Evolutionary conservation across 1,284 basidiomycete species (phyloP).

Genomic region (Tetrapyrgos nigripes): DNA sequence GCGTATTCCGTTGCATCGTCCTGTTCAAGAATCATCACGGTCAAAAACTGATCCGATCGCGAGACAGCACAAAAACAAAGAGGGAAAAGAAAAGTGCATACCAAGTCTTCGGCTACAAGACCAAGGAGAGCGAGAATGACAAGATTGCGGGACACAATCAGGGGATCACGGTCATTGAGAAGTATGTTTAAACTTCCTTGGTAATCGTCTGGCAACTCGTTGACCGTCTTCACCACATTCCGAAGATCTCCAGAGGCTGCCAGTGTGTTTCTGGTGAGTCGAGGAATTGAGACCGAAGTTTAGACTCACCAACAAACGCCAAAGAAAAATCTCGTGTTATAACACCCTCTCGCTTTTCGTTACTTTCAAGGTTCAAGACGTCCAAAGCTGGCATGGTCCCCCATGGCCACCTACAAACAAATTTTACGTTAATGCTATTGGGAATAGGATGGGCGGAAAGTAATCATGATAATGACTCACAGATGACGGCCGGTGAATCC

Average conservation of each 20-base stretch:
- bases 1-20: conserved; percentile 37
- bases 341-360: conserved; percentile 30
- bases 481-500: no score
- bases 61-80: no score
- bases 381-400: conserved; percentile 35
- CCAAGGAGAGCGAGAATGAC: conserved; percentile 32
- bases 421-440: no score
- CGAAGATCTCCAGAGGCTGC: conserved; percentile 43
- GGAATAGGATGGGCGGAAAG: no score
- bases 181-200: conserved; percentile 40
- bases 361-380: conserved; percentile 35
- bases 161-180: conserved; percentile 39
- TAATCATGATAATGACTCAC: no score
- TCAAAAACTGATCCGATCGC: no score
- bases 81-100: no score
- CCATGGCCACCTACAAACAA: no score
- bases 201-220: conserved; percentile 41
- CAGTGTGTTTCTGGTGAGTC: no score
- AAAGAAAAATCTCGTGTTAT: conserved; percentile 37
- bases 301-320: conserved; percentile 32
- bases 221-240: conserved; percentile 42
- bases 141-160: conserved; percentile 42
- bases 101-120: not conserved
- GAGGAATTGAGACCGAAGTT: no score
- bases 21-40: no score